A percentile compares a stretch with the other conserved stretches of the same genome.
Conservation (phyloP, 2,329 filamentous ascomycete species). For the Mycocentrospora acerina region DNA sequence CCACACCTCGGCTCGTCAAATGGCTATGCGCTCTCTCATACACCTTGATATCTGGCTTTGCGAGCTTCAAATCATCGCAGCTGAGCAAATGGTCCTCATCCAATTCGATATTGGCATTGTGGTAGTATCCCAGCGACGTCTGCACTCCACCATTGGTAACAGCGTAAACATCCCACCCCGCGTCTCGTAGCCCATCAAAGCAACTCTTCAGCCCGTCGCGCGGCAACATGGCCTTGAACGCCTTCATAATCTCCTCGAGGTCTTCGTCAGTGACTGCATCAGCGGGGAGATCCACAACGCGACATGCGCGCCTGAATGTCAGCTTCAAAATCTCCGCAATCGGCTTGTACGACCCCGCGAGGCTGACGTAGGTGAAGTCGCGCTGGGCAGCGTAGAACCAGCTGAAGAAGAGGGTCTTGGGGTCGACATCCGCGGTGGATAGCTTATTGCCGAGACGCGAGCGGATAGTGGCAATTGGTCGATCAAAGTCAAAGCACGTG, state of each 20-base stretch:
- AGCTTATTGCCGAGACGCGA: slow-evolving; percentile 16
- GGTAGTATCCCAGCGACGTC: slow-evolving; percentile 20
- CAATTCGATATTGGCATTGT: slow-evolving; percentile 16
- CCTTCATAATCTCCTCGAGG: slow-evolving; percentile 19
- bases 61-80: slow-evolving; percentile 21
- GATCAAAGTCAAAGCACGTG: slow-evolving; percentile 24
- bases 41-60: slow-evolving; percentile 23
- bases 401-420: slow-evolving; percentile 27
- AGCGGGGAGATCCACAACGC: slow-evolving; percentile 18
- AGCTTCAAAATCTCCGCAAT: slow-evolving; percentile 22
- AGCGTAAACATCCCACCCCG: slow-evolving; percentile 22
- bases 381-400: slow-evolving; percentile 32
- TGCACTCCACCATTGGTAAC: slow-evolving; percentile 26
- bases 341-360: slow-evolving; percentile 18
- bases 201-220: slow-evolving; percentile 21
- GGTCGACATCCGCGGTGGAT: slow-evolving; percentile 11
- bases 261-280: slow-evolving; percentile 20
- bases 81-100: slow-evolving; percentile 21
- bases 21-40: slow-evolving; percentile 22
- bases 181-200: slow-evolving; percentile 20
- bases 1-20: slow-evolving; percentile 9
- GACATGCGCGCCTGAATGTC: slow-evolving; percentile 23
- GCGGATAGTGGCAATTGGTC: slow-evolving; percentile 21
- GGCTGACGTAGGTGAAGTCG: slow-evolving; percentile 28
- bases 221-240: slow-evolving; percentile 23